Base-by-base conservation (phyloP, 352 stramenopile species). In the Globisporangium recalcitrans region DNA sequence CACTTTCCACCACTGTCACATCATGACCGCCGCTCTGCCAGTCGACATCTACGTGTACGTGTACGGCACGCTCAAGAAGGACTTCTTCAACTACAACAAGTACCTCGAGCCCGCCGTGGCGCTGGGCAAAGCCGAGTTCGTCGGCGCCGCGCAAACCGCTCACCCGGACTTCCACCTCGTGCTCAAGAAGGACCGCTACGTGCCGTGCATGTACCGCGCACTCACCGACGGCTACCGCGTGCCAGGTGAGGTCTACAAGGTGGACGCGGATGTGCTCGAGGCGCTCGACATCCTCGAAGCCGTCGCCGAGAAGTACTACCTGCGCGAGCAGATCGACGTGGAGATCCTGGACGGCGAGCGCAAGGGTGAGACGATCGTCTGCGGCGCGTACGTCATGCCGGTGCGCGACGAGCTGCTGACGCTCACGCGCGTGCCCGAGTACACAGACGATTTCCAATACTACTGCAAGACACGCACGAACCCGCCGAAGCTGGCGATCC, bases 1-100 rank as follows among this genome's bases (percentile, higher is more conserved):
- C n/a, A n/a, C n/a, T n/a, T n/a, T n/a, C n/a, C n/a, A n/a, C n/a
- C n/a, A n/a, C n/a, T n/a, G n/a, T n/a, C n/a, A n/a, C 48, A 54
- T 54, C 26, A 54, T 54, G 48, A 14, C 26, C 7, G 2, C 48
- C 9, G 22, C 49, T 31, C 49, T 56, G 9, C 27, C 49, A 5
- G 49, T 72, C 19, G 64, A 78, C 52, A 84, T 73, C 54, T 57
- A 81, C 26, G 80, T 93, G 63, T 91, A 90, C 60, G 82, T 93
- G 29, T 91, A 93, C 60, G 84, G 82, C 27, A 93, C 82, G 36
- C 79, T 93, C 59, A 93, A 93, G 76, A 72, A 69, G 11, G 80
- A 70, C 9, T 72, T 91, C 52, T 82, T 78, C 60, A 93, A 93
- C 75, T 87, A 91, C 62, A 60, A 73, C 6, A 58, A 69, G 68